Evolutionary conservation across 805 yeast species (phyloP), one percentile per base, ranked within the genome.

Genomic region (Ogataea nonfermentans): DNA sequence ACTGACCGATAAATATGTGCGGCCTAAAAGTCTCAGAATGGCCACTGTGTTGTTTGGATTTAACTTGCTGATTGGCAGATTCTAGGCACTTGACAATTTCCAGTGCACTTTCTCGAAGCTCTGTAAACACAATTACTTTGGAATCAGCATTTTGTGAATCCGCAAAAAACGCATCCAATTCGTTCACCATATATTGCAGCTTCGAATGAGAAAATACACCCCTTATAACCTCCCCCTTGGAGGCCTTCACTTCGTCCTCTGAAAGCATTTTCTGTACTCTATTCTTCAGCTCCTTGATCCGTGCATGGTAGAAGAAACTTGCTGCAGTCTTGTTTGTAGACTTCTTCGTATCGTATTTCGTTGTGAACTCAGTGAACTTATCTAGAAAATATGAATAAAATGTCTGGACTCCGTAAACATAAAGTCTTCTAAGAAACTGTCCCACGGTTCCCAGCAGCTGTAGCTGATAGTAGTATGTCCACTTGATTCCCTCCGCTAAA

Each of bases 1-100:
- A 74, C 57, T 93, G 99, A 0, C 99, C 99, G 47, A 93, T 87
- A 57, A 93, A 93, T 16, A 91, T 78, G 57, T 87, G 95, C 0
- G 98, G 86, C 35, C 74, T 73, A 15, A 76, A 62, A 17, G 37
- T 51, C 28, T 46, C 65, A 20, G 45, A 51, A 40, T 61, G 62
- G 27, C 54, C 56, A 40, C 58, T 47, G 6, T 56, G 45, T 48
- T 46, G 33, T 8, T 29, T 40, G 1, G 46, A 34, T 8, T 30
- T 36, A 19, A 44, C 26, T 19, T 35, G 30, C 12, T 30, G 37
- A 42, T 59, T 61, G 7, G 62, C 56, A 29, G 52, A 51, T 47
- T 83, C 91, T 32, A 80, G 63, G 37, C 72, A 73, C 47, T 78
- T 79, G 2, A 86, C 87, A 31, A 93, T 83, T 47, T 90, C 97